phyloP scores from a whole-genome alignment of 2,329 filamentous ascomycete species.

The Diaporthe caulivora region DNA sequence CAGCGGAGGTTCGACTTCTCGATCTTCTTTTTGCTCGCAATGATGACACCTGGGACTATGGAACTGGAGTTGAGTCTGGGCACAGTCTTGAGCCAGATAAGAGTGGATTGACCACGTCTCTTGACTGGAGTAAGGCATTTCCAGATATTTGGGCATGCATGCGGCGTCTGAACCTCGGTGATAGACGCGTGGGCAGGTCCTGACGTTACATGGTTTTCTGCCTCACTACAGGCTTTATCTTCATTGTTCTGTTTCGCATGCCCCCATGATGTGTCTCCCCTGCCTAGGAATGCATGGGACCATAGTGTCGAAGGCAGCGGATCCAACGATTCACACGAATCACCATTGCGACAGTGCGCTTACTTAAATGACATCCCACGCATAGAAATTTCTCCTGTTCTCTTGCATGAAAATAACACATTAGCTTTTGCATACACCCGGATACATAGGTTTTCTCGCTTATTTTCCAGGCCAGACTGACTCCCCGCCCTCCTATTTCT shows the following conservation, averaged over 20 bases:
- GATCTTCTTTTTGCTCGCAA: slow-evolving; percentile 47
- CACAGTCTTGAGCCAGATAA: too few relatives aligned
- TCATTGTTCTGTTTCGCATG: background rate
- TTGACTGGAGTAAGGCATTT: background rate
- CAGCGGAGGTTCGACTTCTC: slow-evolving; percentile 65
- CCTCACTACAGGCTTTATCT: too few relatives aligned
- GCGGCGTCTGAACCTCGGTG: background rate
- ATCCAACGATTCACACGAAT: background rate
- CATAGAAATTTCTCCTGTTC: too few relatives aligned
- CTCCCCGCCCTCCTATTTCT: slow-evolving; percentile 47
- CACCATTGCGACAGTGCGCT: too few relatives aligned
- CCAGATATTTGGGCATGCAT: background rate
- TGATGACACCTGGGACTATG: background rate
- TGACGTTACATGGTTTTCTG: background rate
- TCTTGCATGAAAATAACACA: background rate
- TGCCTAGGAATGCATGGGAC: background rate
- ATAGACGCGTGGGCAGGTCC: background rate
- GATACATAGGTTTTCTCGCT: background rate
- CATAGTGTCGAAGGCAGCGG: background rate
- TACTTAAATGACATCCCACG: background rate
- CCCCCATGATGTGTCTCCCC: background rate
- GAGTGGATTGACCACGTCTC: background rate
- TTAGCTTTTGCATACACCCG: slow-evolving; percentile 31
- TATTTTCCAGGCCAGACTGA: background rate
- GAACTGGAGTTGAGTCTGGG: background rate